phyloP scores from a whole-genome alignment of 768 basidiomycete species.

The Mycena vitilis region DNA sequence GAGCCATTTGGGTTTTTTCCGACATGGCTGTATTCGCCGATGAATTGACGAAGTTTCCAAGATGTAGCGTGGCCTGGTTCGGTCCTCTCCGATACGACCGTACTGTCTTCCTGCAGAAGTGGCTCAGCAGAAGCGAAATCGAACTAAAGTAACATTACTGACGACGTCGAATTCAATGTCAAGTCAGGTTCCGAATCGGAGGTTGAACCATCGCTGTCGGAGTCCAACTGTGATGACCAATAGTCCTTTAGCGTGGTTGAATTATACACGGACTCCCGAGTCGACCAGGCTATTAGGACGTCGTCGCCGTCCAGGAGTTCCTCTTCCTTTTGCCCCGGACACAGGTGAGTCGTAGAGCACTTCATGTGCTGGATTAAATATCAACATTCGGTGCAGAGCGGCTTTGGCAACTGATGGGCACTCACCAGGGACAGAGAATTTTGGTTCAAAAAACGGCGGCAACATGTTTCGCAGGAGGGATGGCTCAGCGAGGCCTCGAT shows the following conservation, averaged over 20 bases:
- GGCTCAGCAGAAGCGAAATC: neutral
- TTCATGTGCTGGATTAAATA: constrained; percentile 23
- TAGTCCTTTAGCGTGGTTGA: constrained; percentile 7
- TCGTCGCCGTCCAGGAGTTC: constrained; percentile 20
- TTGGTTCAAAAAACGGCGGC: constrained; percentile 24
- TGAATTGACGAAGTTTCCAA: constrained; percentile 19
- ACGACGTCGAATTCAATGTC: constrained; percentile 10
- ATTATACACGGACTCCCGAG: neutral
- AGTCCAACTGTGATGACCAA: constrained; percentile 29
- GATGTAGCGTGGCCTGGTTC: constrained; percentile 10
- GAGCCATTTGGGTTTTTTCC: too few relatives aligned
- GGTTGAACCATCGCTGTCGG: constrained; percentile 7
- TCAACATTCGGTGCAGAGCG: neutral
- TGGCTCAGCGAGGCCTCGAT: constrained; percentile 20
- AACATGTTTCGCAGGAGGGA: constrained; percentile 24
- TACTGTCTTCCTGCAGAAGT: constrained; percentile 9
- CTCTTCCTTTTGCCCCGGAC: neutral
- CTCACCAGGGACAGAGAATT: constrained; percentile 23
- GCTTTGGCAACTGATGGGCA: neutral
- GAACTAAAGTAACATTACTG: neutral
- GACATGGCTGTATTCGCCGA: constrained; percentile 21
- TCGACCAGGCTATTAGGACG: constrained; percentile 9
- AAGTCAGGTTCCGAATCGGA: constrained; percentile 27
- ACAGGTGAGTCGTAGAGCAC: constrained; percentile 21
- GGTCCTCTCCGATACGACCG: neutral